phyloP scores from a whole-genome alignment of 1,284 basidiomycete genomes.

The Ceratobasidium sp. region DNA sequence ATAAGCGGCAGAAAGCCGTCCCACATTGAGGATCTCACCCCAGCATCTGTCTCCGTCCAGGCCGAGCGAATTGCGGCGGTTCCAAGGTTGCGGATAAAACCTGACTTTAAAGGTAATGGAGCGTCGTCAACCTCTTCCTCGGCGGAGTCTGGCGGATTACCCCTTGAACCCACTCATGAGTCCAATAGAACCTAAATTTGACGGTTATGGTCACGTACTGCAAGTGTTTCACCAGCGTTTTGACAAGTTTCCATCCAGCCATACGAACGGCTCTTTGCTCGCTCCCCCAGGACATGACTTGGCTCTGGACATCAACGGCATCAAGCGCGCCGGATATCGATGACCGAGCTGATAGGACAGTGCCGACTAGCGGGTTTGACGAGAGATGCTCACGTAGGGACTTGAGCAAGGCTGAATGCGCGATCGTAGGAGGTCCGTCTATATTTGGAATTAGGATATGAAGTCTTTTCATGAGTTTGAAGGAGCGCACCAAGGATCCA shows the following conservation, averaged over 20 bases:
- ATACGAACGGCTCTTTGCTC: conserved; percentile 22
- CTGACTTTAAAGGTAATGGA: neutral
- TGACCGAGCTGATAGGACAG: conserved; percentile 55
- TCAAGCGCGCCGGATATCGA: conserved; percentile 53
- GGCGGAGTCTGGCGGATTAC: neutral
- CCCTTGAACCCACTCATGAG: no score
- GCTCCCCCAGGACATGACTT: conserved; percentile 50
- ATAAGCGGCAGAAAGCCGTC: conserved; percentile 72
- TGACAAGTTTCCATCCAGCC: conserved; percentile 25
- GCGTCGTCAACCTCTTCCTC: neutral
- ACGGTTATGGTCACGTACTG: neutral
- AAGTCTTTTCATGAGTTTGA: conserved; percentile 39
- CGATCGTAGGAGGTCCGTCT: conserved; percentile 46
- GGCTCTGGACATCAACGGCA: conserved; percentile 48
- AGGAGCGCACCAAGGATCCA: conserved; percentile 64
- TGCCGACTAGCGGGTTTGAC: conserved; percentile 64
- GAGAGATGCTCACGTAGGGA: conserved; percentile 51
- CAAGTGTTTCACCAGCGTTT: conserved; percentile 11
- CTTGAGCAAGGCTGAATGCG: conserved; percentile 47
- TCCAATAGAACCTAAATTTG: no score
- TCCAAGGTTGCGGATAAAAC: conserved; percentile 27
- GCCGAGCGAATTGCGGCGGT: conserved; percentile 71
- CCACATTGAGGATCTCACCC: conserved; percentile 71
- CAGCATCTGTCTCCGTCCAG: conserved; percentile 74
- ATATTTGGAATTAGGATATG: conserved; percentile 42